A percentile compares a stretch with the other conserved stretches of the same genome.
phyloP scores from a whole-genome alignment of 2,329 filamentous ascomycete genomes.

The Aureobasidium sp. region DNA sequence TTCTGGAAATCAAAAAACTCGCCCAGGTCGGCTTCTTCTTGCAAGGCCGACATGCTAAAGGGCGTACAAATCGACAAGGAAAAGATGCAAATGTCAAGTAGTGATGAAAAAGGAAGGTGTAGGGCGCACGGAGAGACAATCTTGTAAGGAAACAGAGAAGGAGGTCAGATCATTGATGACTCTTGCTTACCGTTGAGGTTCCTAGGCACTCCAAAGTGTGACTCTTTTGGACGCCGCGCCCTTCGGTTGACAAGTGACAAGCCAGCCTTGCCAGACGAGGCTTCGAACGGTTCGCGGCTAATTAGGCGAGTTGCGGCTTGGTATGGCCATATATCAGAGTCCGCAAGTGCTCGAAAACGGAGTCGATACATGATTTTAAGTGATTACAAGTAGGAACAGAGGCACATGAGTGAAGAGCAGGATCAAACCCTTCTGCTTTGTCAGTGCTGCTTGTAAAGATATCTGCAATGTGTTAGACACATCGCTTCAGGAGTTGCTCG shows the following conservation, averaged over 20 bases:
- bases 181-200: slow-evolving; percentile 15
- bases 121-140: background rate
- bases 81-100: background rate
- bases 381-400: no score
- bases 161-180: slow-evolving; percentile 9
- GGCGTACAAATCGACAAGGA: background rate
- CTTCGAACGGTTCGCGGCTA: slow-evolving; percentile 5
- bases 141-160: background rate
- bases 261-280: background rate
- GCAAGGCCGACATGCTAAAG: slow-evolving; percentile 6
- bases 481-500: no score
- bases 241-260: slow-evolving; percentile 16
- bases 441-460: no score
- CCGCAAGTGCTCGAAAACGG: no score
- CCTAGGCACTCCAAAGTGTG: slow-evolving; percentile 2
- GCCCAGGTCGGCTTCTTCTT: slow-evolving; percentile 16
- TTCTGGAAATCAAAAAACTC: slow-evolving; percentile 18
- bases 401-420: no score
- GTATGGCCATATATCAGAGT: background rate
- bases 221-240: slow-evolving; percentile 11
- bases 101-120: slow-evolving; percentile 1
- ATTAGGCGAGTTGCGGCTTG: background rate
- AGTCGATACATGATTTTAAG: no score
- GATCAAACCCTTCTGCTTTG: no score
- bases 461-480: no score